These are phyloP conservation scores for Talaromyces liani DNA, from an alignment of 495 filamentous ascomycete genomes.

Conservation along the genomic window DNA sequence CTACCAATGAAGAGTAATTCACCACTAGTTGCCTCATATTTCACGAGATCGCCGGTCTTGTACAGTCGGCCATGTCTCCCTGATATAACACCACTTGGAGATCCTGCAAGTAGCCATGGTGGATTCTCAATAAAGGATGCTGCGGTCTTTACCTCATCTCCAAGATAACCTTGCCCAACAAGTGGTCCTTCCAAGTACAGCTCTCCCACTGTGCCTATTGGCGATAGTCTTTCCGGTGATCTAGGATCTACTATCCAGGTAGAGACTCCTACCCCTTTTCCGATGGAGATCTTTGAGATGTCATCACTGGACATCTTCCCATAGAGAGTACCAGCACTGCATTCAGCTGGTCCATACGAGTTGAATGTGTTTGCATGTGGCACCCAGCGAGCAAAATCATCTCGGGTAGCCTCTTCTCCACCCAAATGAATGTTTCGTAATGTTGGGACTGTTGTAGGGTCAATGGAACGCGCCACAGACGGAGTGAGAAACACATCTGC, in stretches of 20 bases:
- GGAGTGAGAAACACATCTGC: background rate
- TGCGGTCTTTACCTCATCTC: slow-evolving; percentile 28
- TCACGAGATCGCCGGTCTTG: slow-evolving; percentile 10
- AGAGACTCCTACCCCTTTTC: background rate
- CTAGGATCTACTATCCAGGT: slow-evolving; percentile 40
- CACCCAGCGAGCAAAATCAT: slow-evolving; percentile 9
- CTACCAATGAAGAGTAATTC: slow-evolving; percentile 12
- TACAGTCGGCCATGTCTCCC: slow-evolving; percentile 7
- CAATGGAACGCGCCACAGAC: slow-evolving; percentile 11
- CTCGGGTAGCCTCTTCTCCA: slow-evolving; percentile 18
- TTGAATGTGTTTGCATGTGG: slow-evolving; percentile 4
- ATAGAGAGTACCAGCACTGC: slow-evolving; percentile 5
- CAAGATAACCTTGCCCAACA: slow-evolving; percentile 36
- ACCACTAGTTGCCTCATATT: background rate
- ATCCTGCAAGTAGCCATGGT: slow-evolving; percentile 17
- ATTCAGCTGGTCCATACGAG: slow-evolving; percentile 16
- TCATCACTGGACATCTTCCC: background rate
- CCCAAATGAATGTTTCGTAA: slow-evolving; percentile 40
- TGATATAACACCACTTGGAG: background rate
- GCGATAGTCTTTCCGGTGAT: slow-evolving; percentile 31
- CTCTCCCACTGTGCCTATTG: slow-evolving; percentile 41
- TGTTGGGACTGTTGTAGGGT: slow-evolving; percentile 35
- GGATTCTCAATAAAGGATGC: slow-evolving; percentile 36
- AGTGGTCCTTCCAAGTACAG: slow-evolving; percentile 42
- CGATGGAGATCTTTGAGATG: background rate